These are phyloP conservation scores for Trametes cubensis DNA, from an alignment of 768 basidiomycete genomes.

Conservation along the genomic window DNA sequence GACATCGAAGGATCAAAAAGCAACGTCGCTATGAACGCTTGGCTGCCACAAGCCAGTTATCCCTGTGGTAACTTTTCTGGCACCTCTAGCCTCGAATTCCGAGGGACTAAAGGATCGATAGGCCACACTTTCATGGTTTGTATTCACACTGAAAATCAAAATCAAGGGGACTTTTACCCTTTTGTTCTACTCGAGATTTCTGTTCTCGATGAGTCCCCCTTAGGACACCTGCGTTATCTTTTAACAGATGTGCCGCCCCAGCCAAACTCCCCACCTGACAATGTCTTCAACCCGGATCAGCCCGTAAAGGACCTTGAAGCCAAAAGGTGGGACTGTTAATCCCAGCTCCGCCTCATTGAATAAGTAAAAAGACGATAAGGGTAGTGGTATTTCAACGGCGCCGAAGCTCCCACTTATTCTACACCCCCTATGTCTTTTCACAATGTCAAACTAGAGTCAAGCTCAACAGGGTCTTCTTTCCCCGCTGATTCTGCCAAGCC, in stretches of 20 bases:
- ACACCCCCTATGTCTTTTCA: conserved; percentile 82
- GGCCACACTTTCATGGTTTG: conserved; percentile 83
- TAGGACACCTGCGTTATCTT: conserved; percentile 81
- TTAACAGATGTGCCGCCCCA: conserved; percentile 81
- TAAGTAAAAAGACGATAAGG: conserved; percentile 81
- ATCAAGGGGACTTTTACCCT: conserved; percentile 81
- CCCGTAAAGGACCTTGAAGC: conserved; percentile 68
- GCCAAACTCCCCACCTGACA: conserved; percentile 84
- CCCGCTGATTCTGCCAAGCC: too few relatives aligned
- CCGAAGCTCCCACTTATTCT: conserved; percentile 81
- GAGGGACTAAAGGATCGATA: conserved; percentile 80
- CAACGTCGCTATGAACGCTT: conserved; percentile 84
- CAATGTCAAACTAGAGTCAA: conserved; percentile 87
- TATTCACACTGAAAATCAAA: conserved; percentile 82
- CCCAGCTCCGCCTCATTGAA: conserved; percentile 74
- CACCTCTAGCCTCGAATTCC: conserved; percentile 80
- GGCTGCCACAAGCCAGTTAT: conserved; percentile 82
- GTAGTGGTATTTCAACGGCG: conserved; percentile 82
- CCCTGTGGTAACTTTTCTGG: conserved; percentile 80
- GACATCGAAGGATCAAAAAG: conserved; percentile 84
- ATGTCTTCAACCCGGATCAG: conserved; percentile 74
- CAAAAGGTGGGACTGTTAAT: conserved; percentile 71
- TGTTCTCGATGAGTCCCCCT: conserved; percentile 79
- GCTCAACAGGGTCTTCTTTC: conserved; percentile 86
- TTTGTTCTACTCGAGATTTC: conserved; percentile 81